Conservation (phyloP, 1,139 yeast genomes). For the Blastobotrys buckinghamii region DNA sequence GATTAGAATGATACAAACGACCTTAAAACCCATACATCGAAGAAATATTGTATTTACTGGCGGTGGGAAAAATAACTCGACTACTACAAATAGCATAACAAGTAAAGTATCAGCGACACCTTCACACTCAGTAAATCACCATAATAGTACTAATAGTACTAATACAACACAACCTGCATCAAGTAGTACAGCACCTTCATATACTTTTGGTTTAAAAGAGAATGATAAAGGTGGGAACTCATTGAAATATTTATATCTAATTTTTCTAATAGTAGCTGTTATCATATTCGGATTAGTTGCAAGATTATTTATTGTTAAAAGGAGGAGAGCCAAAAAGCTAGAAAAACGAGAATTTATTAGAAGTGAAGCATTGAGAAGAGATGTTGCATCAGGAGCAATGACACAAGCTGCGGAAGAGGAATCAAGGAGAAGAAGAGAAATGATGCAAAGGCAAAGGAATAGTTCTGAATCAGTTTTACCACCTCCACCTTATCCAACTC, state of each 20-base stretch:
- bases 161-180: background rate
- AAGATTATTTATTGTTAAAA: slow-evolving; percentile 21
- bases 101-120: too few species aligned
- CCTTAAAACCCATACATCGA: background rate
- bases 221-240: slow-evolving; percentile 12
- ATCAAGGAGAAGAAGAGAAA: background rate
- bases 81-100: background rate
- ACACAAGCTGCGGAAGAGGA: background rate
- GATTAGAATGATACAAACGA: slow-evolving; percentile 3
- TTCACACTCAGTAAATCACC: too few species aligned
- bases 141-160: background rate
- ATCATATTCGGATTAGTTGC: slow-evolving; percentile 23
- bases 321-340: slow-evolving; percentile 20
- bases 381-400: slow-evolving; percentile 20
- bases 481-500: slow-evolving; percentile 26
- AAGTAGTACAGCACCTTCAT: slow-evolving; percentile 11
- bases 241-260: slow-evolving; percentile 25
- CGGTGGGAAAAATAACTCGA: background rate
- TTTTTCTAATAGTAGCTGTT: slow-evolving; percentile 25
- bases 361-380: slow-evolving; percentile 25
- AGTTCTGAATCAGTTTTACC: slow-evolving; percentile 11
- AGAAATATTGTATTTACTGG: slow-evolving; percentile 9
- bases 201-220: slow-evolving; percentile 11
- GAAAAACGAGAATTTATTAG: slow-evolving; percentile 20
- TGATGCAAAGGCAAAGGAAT: background rate